Evolutionary conservation across 139 green algal genomes (phyloP).

Genomic region (Tetradesmus obliquus): DNA sequence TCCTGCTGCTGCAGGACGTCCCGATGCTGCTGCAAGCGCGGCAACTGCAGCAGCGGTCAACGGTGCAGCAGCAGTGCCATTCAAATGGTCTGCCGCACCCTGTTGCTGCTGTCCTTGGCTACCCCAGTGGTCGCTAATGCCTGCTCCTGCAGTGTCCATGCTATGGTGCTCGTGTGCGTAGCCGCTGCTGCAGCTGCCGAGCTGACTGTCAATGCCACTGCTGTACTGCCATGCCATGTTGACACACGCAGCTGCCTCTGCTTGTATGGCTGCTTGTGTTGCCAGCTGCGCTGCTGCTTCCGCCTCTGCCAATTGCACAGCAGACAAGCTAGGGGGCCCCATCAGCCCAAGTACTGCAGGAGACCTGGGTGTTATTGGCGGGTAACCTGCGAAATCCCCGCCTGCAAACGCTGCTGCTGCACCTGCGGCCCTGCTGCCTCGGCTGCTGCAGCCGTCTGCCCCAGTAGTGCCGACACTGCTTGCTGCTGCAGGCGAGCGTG

Average conservation of each 20-base stretch:
- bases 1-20: background rate
- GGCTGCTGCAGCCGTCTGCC: background rate
- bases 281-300: slow-evolving; percentile 23
- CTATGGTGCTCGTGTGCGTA: background rate
- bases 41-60: background rate
- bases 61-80: background rate
- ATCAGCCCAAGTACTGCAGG: background rate
- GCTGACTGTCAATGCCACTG: background rate
- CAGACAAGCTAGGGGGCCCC: background rate
- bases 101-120: background rate
- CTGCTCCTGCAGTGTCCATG: background rate
- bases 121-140: background rate
- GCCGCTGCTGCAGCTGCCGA: background rate
- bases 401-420: background rate
- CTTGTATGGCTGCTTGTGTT: slow-evolving; percentile 29
- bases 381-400: background rate
- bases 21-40: background rate
- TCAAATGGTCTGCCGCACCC: background rate
- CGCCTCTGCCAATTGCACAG: slow-evolving; percentile 36
- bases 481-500: background rate
- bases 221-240: background rate
- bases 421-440: background rate
- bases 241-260: slow-evolving; percentile 16
- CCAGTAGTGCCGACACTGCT: background rate
- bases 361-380: background rate